A percentile compares a stretch with the other conserved stretches of the same genome.
These are phyloP conservation scores for Blastobotrys proliferans DNA, from an alignment of 1,139 yeast species.

Conservation along the genomic window DNA sequence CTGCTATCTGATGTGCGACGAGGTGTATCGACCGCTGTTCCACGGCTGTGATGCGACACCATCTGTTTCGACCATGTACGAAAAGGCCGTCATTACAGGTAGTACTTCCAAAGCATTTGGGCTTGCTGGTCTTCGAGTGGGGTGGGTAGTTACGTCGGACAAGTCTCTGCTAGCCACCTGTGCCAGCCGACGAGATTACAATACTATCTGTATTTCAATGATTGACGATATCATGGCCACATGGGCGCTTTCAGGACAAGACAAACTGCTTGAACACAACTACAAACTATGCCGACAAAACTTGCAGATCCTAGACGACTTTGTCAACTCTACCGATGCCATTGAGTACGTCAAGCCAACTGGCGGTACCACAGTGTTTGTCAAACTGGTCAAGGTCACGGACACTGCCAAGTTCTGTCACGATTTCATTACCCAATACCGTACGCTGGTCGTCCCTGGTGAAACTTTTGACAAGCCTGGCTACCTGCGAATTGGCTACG, in stretches of 20 bases:
- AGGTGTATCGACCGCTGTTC: conserved; percentile 54
- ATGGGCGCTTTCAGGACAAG: conserved; percentile 40
- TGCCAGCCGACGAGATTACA: conserved; percentile 47
- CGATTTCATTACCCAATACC: conserved; percentile 38
- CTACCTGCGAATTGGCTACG: conserved; percentile 49
- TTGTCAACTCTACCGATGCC: conserved; percentile 36
- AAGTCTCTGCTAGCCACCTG: conserved; percentile 35
- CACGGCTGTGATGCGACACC: conserved; percentile 40
- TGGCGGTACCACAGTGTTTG: conserved; percentile 50
- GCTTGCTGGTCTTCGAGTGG: conserved; percentile 52
- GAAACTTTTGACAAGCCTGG: conserved; percentile 46
- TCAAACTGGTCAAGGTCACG: conserved; percentile 34
- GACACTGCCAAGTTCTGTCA: conserved; percentile 39
- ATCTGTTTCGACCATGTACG: conserved; percentile 45
- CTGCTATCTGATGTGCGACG: conserved; percentile 47
- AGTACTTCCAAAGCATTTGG: conserved; percentile 55
- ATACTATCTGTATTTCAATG: conserved; percentile 48
- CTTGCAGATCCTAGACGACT: conserved; percentile 37
- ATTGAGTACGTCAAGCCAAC: conserved; percentile 44
- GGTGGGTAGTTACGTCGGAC: conserved; percentile 48
- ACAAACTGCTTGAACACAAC: conserved; percentile 40
- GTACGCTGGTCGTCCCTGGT: conserved; percentile 49
- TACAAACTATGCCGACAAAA: conserved; percentile 40
- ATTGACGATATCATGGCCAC: conserved; percentile 49
- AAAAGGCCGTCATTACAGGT: conserved; percentile 46